A percentile compares a stretch with the other conserved stretches of the same genome.
phyloP scores from a whole-genome alignment of 129 eudicot species.

The Chrysanthemum seticuspe region DNA sequence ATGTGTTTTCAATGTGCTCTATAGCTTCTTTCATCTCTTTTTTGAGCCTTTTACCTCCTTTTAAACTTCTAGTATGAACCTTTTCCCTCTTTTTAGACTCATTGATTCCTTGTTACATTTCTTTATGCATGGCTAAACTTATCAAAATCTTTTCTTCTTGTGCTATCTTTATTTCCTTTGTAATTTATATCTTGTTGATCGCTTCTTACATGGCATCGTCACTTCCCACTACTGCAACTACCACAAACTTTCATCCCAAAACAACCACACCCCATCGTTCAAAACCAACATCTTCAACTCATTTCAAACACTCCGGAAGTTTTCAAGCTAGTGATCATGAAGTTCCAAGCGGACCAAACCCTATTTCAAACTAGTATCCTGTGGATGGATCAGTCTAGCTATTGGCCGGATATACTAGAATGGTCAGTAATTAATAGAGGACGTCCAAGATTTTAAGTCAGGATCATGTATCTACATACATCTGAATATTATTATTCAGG shows the following conservation, averaged over 20 bases:
- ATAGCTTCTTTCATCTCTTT: conserved; percentile 7
- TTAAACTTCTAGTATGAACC: neutral
- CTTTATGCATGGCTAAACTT: conserved; percentile 7
- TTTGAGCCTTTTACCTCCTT: neutral
- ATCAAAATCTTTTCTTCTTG: neutral
- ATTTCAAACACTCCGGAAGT: neutral
- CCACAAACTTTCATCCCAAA: conserved; percentile 3
- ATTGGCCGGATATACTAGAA: neutral
- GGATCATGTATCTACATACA: no score
- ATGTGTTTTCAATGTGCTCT: neutral
- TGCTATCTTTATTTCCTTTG: conserved; percentile 3
- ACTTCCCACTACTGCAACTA: conserved; percentile 6
- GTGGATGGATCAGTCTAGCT: neutral
- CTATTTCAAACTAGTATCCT: conserved; percentile 15
- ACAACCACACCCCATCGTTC: conserved; percentile 1
- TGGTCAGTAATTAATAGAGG: neutral
- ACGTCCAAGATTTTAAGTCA: neutral
- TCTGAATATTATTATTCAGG: neutral
- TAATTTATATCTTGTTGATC: conserved; percentile 1
- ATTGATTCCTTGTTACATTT: conserved; percentile 3
- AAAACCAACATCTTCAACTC: conserved; percentile 14
- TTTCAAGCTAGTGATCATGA: conserved; percentile 3
- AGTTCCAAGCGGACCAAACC: conserved; percentile 12
- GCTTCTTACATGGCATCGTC: neutral
- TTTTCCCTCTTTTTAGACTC: neutral